Base-by-base conservation (phyloP, 2,329 filamentous ascomycete species). In the Colletotrichum filicis region DNA sequence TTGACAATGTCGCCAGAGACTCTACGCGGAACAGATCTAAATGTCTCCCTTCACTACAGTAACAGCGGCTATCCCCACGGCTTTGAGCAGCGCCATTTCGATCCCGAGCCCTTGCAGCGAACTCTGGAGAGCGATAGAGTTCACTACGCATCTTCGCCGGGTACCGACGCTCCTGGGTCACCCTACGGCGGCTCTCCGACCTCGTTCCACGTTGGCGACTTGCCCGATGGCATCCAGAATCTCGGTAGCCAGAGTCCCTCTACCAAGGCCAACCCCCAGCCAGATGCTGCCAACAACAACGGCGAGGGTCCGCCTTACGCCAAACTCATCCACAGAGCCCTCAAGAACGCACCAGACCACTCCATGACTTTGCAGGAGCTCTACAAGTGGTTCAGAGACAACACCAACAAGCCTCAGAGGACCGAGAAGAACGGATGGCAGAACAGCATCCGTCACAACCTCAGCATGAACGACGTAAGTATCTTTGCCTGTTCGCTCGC, bases 391-490 rank as follows among this genome's bases (percentile, higher is more conserved):
- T 97, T 98, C 78, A 87, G 90, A 55, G 88, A 92, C 32, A 92
- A 98, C 79, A 98, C 95, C 2, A 89, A 90, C 76, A 98, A 97
- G 82, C 42, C 70, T 22, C 91, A 90, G 5, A 90, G 87, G 65
- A 87, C 88, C 58, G 87, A 86, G 8, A 85, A 83, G 14, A 93
- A 92, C 77, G 96, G 95, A 11, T 98, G 96, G 96, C 93, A 96
- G 83, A 98, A 98, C 82, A 97, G 94, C 80, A 97, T 98, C 76
- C 91, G 96, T 2, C 96, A 98, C 82, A 98, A 98, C 77, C 86
- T 98, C 8, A 98, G 95, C 60, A 98, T 98, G 95, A 98, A 98
- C 78, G 88, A 89, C 74, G 96, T 98, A 90, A 83, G 84, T 76
- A 22, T n/a, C 11, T n/a, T 8, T 8, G 22, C 22, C 26, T 67